A percentile compares a stretch with the other conserved stretches of the same genome.
phyloP scores from a whole-genome alignment of 441 rosid genomes.

The Bocquillonia castaneifolia region DNA sequence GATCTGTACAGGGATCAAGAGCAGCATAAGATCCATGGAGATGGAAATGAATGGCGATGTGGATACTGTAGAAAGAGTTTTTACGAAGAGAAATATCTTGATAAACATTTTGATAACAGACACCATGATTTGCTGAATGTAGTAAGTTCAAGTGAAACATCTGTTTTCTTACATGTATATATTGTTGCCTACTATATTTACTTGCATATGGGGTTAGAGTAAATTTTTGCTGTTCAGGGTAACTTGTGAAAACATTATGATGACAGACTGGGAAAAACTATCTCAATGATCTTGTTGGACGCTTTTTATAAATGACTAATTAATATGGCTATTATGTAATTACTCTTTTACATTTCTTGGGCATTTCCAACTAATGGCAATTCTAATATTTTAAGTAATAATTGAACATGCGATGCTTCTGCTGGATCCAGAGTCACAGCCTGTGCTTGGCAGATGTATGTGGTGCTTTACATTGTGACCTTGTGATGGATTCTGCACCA shows the following conservation, averaged over 20 bases:
- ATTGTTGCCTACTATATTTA: neutral
- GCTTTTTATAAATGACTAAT: neutral
- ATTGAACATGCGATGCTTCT: slow-evolving; percentile 16
- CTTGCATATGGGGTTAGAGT: neutral
- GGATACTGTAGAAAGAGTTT: slow-evolving; percentile 87
- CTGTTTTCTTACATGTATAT: slow-evolving; percentile 13
- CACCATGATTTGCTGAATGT: slow-evolving; percentile 68
- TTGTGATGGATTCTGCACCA: slow-evolving; percentile 48
- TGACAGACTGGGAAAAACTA: neutral
- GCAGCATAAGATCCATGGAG: slow-evolving; percentile 66
- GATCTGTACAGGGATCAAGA: slow-evolving; percentile 88
- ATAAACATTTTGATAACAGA: slow-evolving; percentile 71
- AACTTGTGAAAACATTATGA: neutral
- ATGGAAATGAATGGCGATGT: slow-evolving; percentile 76
- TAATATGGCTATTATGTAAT: no score
- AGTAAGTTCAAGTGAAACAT: slow-evolving; percentile 39
- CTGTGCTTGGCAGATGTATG: slow-evolving; percentile 90
- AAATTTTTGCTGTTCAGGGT: neutral
- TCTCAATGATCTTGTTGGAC: neutral
- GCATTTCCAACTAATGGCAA: slow-evolving; percentile 1
- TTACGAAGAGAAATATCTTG: slow-evolving; percentile 69
- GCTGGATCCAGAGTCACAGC: slow-evolving; percentile 49
- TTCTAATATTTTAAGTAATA: neutral
- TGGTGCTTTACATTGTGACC: slow-evolving; percentile 93
- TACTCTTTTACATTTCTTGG: neutral